Base-by-base conservation (phyloP, 164 flowering plant species). In the Nelumbo lutea region DNA sequence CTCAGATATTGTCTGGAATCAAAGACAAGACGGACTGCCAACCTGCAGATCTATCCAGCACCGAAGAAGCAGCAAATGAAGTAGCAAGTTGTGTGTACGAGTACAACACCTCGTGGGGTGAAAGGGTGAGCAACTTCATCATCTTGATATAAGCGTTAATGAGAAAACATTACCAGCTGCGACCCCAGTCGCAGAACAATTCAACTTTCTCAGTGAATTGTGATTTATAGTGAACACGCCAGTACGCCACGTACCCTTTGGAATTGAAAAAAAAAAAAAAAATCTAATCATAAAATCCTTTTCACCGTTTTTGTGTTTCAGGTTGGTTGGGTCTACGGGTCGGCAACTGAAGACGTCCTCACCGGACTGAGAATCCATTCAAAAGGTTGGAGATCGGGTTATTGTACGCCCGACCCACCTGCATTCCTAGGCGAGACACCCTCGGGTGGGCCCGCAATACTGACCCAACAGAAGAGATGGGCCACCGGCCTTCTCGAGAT, bases 341-440 rank as follows among this genome's bases (percentile, higher is more conserved):
- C 90, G 0, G 13, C 72, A 8, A 67, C 79, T 0, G 91, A 86
- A 61, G 92, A 90, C 57, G 50, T 82, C 0, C 71, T 81, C 13
- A 86, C 96, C 0, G 88, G 92, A 4, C 40, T 83, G 4, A 57
- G 15, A 27, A 86, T 89, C 59, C 92, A 89, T 59, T 55, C 68
- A 3, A 79, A 44, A 51, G 95, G 90, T 0, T 87, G 90, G 87
- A 69, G 39, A 59, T 74, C 87, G 0, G 59, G 13, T 0, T 72
- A 51, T 9, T 66, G 51, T 40, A 47, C 70, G 1, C 86, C 82
- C 0, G 75, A 81, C 9, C 84, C 81, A 45, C 79, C 79, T 6
- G 81, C 80, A 0, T 90, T 90, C 63, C 75, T 87, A 0, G 96
- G 96, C 0, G 83, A 81, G n/a, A 79, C 87, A 1, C 87, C 92